Base-by-base conservation (phyloP, 441 rosid species). In the Macaranga tanarius region DNA sequence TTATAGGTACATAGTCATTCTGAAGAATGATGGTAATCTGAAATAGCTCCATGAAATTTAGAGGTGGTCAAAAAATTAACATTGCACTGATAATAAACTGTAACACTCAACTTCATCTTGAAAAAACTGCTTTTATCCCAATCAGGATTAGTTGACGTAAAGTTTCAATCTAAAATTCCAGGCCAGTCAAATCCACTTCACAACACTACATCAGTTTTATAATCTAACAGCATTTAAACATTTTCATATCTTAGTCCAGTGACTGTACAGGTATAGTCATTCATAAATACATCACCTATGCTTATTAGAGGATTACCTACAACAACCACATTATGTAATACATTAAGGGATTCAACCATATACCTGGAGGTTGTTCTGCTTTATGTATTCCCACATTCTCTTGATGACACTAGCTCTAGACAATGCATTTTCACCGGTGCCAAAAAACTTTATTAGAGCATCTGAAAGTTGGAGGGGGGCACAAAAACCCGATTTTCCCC, bases 301-400 rank as follows among this genome's bases (percentile, higher is more conserved):
- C 9, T n/a, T n/a, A 50, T 8, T 6, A 52, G 19, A 17, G 0
- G 7, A 52, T 52, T 7, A 19, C 13, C 12, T 52, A 17, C 2
- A 52, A 52, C 23, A 38, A 20, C 23, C 57, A 25, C 17, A 65
- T 12, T 22, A 22, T 13, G 19, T 45, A 62, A n/a, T 38, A 62
- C 23, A 34, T 19, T 10, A 25, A 7, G 20, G 22, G 55, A 22
- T 50, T 11, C 28, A 45, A 25, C 12, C 45, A 31, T 70, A 76
- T 75, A 89, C 96, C 88, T 88, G 96, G 65, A 91, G 88, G 71
- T 85, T 79, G 69, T 91, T 85, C 78, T 85, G 83, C 78, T 88
- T 82, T 67, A 91, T 89, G 84, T 86, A 91, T 5, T 83, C 86
- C 94, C 91, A 87, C 81, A 91, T 86, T 85, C 85, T 85, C 85